These are phyloP conservation scores for Crepidotus variabilis DNA, from an alignment of 768 basidiomycete species.

Conservation along the genomic window DNA sequence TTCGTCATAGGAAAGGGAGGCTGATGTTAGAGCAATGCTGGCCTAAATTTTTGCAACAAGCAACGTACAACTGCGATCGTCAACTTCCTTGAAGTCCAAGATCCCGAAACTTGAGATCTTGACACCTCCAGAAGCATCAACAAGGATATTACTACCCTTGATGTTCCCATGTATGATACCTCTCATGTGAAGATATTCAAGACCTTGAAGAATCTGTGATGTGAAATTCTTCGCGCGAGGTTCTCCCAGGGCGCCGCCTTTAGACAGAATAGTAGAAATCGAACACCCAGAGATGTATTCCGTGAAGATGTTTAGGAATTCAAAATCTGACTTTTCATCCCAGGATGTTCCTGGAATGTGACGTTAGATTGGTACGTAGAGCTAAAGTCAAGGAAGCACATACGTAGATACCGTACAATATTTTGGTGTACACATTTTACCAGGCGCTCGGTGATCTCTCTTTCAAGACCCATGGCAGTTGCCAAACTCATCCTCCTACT, in stretches of 20 bases:
- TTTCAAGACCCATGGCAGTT: constrained; percentile 88
- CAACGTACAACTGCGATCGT: constrained; percentile 86
- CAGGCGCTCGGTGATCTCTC: constrained; percentile 91
- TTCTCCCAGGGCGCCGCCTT: constrained; percentile 94
- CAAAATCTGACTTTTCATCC: constrained; percentile 48
- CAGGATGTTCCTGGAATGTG: constrained; percentile 78
- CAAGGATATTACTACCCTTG: constrained; percentile 97
- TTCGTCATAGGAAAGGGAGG: constrained; percentile 82
- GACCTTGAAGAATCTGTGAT: constrained; percentile 82
- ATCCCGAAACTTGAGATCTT: constrained; percentile 98
- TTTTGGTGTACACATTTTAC: constrained; percentile 92
- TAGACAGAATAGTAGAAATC: constrained; percentile 81
- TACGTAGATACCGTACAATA: constrained; percentile 97
- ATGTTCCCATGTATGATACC: constrained; percentile 98
- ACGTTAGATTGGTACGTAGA: background rate
- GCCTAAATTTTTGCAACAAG: constrained; percentile 2
- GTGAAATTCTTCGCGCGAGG: constrained; percentile 89
- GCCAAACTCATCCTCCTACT: constrained; percentile 25
- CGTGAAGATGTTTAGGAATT: constrained; percentile 91
- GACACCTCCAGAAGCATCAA: constrained; percentile 97
- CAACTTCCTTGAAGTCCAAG: constrained; percentile 79
- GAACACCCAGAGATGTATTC: constrained; percentile 98
- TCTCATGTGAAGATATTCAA: constrained; percentile 87
- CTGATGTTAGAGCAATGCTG: background rate
- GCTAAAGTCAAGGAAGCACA: constrained; percentile 24